Conservation (phyloP, 1,284 basidiomycete genomes). For the Sporisorium scitamineum region DNA sequence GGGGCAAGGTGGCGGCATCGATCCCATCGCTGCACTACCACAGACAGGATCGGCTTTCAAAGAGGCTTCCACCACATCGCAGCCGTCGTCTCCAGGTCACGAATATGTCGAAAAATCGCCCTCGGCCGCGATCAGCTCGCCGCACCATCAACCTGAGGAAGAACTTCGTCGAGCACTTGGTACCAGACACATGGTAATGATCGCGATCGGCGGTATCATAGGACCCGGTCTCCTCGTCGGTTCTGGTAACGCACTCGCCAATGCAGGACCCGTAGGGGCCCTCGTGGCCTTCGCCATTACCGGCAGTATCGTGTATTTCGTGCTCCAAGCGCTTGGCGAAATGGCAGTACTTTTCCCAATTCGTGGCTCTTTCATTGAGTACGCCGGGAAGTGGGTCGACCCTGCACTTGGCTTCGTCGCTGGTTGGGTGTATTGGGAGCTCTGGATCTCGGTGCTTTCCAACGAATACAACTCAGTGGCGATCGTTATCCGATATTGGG, state of each 20-base stretch:
- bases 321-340: constrained; percentile 53
- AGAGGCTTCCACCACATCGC: constrained; percentile 1
- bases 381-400: constrained; percentile 83
- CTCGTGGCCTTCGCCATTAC: constrained; percentile 55
- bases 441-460: constrained; percentile 47
- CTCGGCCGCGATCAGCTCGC: neutral
- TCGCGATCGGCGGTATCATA: constrained; percentile 60
- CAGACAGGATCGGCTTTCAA: constrained; percentile 21
- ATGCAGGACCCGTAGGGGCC: constrained; percentile 51
- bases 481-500: constrained; percentile 49
- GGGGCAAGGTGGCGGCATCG: constrained; percentile 5
- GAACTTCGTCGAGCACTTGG: constrained; percentile 50
- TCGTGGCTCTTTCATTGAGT: constrained; percentile 80
- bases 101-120: constrained; percentile 29
- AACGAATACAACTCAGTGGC: constrained; percentile 54
- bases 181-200: constrained; percentile 59
- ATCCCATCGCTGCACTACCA: constrained; percentile 6
- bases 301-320: constrained; percentile 50
- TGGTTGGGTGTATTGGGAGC: constrained; percentile 72
- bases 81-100: constrained; percentile 19
- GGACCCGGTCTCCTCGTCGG: constrained; percentile 59
- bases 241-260: constrained; percentile 45
- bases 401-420: constrained; percentile 76
- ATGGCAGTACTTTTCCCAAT: constrained; percentile 72
- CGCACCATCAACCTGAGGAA: constrained; percentile 13